These are phyloP conservation scores for Castanea crenata DNA, from an alignment of 306 rosid species.

Conservation along the genomic window DNA sequence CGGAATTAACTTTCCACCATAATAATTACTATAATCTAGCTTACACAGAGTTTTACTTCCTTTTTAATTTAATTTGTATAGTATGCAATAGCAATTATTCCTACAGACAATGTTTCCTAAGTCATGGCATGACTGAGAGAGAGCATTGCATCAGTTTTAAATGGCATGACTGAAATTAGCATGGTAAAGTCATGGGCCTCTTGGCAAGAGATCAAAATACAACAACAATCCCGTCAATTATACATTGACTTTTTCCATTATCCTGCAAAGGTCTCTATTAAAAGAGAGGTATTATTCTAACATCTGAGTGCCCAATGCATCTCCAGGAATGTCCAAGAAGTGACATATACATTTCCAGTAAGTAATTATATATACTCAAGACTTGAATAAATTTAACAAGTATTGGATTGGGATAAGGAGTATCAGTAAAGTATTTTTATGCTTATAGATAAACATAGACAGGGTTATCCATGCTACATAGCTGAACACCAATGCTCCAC, in stretches of 20 bases:
- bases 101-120: background rate
- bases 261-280: background rate
- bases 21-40: background rate
- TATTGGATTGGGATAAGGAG: background rate
- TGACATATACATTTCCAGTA: background rate
- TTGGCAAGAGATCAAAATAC: background rate
- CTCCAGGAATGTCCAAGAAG: background rate
- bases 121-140: no score
- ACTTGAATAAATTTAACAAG: background rate
- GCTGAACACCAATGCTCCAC: background rate
- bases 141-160: background rate
- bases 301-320: background rate
- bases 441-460: background rate
- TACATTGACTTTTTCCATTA: background rate
- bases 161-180: background rate
- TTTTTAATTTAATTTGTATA: background rate
- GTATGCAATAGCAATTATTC: background rate
- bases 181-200: background rate
- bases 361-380: background rate
- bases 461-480: background rate
- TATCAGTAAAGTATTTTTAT: background rate
- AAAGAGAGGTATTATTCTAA: background rate
- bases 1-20: background rate
- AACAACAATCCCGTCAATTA: background rate
- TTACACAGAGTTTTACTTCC: background rate